Evolutionary conservation across 2,329 filamentous ascomycete genomes (phyloP).

Genomic region (Alternaria metachromatica): DNA sequence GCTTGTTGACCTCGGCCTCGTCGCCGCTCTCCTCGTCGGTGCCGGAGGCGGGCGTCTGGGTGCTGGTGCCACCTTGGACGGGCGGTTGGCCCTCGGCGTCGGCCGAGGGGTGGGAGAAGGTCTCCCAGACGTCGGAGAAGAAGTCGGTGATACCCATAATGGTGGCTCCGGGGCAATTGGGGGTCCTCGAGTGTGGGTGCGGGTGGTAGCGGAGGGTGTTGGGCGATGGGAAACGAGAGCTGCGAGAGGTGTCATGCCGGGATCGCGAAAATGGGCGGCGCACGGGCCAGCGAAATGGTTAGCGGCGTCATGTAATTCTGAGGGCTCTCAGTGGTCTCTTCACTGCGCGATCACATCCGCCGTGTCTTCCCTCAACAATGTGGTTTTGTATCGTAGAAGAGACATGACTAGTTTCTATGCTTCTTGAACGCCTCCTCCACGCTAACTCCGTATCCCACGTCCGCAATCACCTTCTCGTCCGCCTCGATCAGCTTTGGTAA

Average conservation of each 20-base stretch:
- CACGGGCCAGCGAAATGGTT: slow-evolving; percentile 19
- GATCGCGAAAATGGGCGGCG: slow-evolving; percentile 31
- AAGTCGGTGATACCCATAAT: slow-evolving; percentile 70
- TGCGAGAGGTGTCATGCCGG: slow-evolving; percentile 26
- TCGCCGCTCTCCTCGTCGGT: slow-evolving; percentile 52
- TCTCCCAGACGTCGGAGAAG: slow-evolving; percentile 69
- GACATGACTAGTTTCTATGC: slow-evolving; percentile 47
- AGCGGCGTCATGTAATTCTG: slow-evolving; percentile 33
- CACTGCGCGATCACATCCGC: background rate
- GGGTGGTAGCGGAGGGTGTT: slow-evolving; percentile 15
- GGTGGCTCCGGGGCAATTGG: slow-evolving; percentile 42
- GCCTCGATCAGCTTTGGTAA: slow-evolving; percentile 54
- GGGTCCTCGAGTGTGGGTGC: slow-evolving; percentile 25
- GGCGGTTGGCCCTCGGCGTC: slow-evolving; percentile 54
- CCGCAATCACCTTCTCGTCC: slow-evolving; percentile 57
- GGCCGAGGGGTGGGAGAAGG: slow-evolving; percentile 60
- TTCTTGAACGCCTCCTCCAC: slow-evolving; percentile 72
- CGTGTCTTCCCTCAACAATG: background rate
- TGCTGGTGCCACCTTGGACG: slow-evolving; percentile 48
- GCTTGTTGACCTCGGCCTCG: slow-evolving; percentile 54
- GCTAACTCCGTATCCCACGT: slow-evolving; percentile 67
- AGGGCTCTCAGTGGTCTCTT: slow-evolving; percentile 25
- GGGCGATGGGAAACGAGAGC: slow-evolving; percentile 27
- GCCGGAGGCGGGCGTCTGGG: slow-evolving; percentile 48
- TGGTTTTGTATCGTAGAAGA: background rate